Evolutionary conservation across 2,329 filamentous ascomycete genomes (phyloP), one percentile per base, ranked within the genome.

Genomic region (Canariomyces notabilis): DNA sequence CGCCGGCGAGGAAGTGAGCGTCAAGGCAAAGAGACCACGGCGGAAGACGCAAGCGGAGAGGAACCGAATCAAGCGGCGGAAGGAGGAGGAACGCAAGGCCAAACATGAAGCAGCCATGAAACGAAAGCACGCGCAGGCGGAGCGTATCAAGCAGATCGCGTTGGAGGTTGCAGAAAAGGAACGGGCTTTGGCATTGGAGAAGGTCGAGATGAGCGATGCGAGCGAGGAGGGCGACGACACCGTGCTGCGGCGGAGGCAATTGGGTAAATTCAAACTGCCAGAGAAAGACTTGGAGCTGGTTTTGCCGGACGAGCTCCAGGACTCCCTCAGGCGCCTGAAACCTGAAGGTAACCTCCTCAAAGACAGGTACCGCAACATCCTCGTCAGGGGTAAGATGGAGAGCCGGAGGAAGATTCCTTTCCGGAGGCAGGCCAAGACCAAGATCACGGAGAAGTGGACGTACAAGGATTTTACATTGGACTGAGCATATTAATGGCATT

Each of bases 321-420:
- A 95, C 61, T 83, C 89, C 40, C 69, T 96, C 60, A 68, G 93
- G 61, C 67, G 89, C 61, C 69, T 95, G 55, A 95, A 91, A 67
- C 93, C 93, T 0, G 93, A 98, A 67, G 93, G 93, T n/a, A 97
- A 96, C 63, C 71, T 96, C 32, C 74, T 98, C 57, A 89, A 89
- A 57, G 93, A 98, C 61, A 79, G 93, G 41, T 97, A 95, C 72
- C 77, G 93, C 52, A 97, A 80, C 64, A 74, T 97, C 68, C 73
- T 97, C 52, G 77, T 97, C 26, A 81, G 89, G 53, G 93, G 93
- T 49, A 95, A 93, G 70, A 70, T 98, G 51, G 93, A 98, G 73
- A 79, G 80, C 40, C 78, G 93, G 58, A 84, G 84, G 63, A 83
- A 83, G 42, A 79, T 91, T 48, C 79, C 83, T 6, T 91, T 93